These are phyloP conservation scores for Coemansia sp. DNA, from an alignment of 192 early-diverging fungal species.

Conservation along the genomic window DNA sequence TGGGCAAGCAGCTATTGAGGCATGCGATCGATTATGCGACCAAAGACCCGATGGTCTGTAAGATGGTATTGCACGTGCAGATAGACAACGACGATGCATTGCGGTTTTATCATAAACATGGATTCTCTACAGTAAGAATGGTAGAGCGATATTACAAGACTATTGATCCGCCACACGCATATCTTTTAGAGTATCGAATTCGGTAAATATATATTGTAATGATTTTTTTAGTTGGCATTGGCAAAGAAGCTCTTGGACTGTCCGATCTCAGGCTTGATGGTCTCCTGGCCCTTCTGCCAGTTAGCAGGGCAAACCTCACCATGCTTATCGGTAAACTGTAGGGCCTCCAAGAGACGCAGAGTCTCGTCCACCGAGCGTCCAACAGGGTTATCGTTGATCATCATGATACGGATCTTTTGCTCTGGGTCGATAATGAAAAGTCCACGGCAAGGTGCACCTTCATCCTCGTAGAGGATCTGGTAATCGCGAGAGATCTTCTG, in stretches of 20 bases:
- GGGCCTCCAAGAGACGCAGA: conserved; percentile 85
- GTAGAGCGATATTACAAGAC: conserved; percentile 80
- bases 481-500: conserved; percentile 88
- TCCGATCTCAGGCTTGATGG: conserved; percentile 73
- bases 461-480: conserved; percentile 80
- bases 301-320: conserved; percentile 82
- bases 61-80: conserved; percentile 85
- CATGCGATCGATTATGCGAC: conserved; percentile 47
- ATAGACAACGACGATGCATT: conserved; percentile 77
- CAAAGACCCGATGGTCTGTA: conserved; percentile 50
- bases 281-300: conserved; percentile 75
- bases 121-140: conserved; percentile 61
- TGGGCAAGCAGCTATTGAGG: conserved; percentile 68
- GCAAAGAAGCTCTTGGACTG: conserved; percentile 70
- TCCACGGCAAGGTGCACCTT: conserved; percentile 76
- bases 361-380: conserved; percentile 86
- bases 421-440: conserved; percentile 92
- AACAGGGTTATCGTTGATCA: conserved; percentile 87
- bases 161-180: conserved; percentile 82
- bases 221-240: neutral
- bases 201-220: conserved; percentile 10
- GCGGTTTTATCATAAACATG: conserved; percentile 77
- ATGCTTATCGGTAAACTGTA: conserved; percentile 88
- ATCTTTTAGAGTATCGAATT: conserved; percentile 54
- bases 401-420: conserved; percentile 82